phyloP scores from a whole-genome alignment of 2,329 filamentous ascomycete genomes.

The Fusarium cyanostomum region DNA sequence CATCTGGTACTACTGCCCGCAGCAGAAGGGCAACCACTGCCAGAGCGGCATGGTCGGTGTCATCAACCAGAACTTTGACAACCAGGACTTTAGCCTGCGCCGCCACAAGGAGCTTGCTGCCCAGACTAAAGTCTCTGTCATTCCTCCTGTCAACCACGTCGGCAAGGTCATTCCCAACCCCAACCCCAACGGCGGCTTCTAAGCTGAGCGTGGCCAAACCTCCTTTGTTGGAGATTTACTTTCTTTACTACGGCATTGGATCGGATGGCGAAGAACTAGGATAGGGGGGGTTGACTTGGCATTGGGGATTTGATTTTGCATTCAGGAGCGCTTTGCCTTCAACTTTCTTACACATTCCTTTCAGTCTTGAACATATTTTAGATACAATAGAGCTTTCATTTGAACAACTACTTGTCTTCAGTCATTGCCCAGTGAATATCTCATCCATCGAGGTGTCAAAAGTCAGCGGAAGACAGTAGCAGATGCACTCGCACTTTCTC shows the following conservation, averaged over 20 bases:
- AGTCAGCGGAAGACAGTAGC: not conserved
- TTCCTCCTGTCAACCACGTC: slow-evolving; percentile 48
- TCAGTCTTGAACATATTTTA: slow-evolving; percentile 3
- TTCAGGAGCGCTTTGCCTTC: slow-evolving; percentile 8
- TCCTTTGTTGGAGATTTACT: not conserved
- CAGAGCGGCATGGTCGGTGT: slow-evolving; percentile 59
- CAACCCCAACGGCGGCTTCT: slow-evolving; percentile 53
- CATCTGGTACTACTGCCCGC: slow-evolving; percentile 58
- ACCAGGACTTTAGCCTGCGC: slow-evolving; percentile 50
- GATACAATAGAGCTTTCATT: not conserved
- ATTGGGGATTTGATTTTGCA: not conserved
- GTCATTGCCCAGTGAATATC: not conserved
- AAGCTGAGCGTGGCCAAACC: not conserved
- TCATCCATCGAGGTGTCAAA: not conserved
- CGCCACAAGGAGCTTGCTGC: slow-evolving; percentile 51
- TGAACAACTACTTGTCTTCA: not conserved
- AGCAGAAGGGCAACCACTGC: slow-evolving; percentile 56
- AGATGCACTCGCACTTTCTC: not conserved
- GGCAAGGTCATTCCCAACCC: slow-evolving; percentile 53
- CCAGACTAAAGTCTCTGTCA: slow-evolving; percentile 41
- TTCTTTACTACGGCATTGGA: slow-evolving; percentile 2
- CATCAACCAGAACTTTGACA: slow-evolving; percentile 59
- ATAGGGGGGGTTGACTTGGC: not conserved
- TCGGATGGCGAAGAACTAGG: not conserved
- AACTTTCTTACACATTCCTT: slow-evolving; percentile 20